A percentile compares a stretch with the other conserved stretches of the same genome.
Evolutionary conservation across 139 green algal genomes (phyloP).

Genomic region (Edaphochlamys debaryana): DNA sequence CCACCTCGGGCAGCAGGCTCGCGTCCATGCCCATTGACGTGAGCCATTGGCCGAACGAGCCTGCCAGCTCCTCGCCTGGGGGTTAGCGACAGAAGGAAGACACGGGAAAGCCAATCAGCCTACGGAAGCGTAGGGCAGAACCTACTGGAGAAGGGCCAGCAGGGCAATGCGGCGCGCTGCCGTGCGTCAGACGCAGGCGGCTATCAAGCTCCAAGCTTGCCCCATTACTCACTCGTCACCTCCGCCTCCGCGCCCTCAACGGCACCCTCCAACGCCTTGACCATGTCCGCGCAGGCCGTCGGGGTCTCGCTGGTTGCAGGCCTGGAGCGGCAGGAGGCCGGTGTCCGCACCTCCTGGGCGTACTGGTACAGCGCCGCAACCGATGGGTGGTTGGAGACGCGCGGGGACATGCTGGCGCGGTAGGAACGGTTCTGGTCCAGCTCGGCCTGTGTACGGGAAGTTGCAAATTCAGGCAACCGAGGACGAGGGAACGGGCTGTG

Average conservation of each 20-base stretch:
- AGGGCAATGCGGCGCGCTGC: too few relatives aligned
- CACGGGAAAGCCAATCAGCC: not conserved
- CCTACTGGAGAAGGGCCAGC: not conserved
- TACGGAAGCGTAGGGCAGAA: not conserved
- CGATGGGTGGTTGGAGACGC: not conserved
- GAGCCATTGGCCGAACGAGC: slow-evolving; percentile 14
- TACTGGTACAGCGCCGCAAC: slow-evolving; percentile 13
- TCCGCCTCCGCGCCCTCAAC: not conserved
- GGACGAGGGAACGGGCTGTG: not conserved
- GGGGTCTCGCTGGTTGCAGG: not conserved
- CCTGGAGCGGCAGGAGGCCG: not conserved
- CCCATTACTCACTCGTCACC: not conserved
- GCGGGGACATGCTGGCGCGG: not conserved
- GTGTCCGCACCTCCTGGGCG: slow-evolving; percentile 2
- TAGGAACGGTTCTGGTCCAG: not conserved
- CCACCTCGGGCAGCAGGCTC: not conserved
- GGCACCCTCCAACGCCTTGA: not conserved
- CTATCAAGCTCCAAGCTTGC: too few relatives aligned
- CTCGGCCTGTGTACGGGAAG: not conserved
- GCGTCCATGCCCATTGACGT: not conserved
- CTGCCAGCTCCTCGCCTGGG: slow-evolving; percentile 3
- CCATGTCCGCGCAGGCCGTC: not conserved
- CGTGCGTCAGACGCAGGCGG: too few relatives aligned
- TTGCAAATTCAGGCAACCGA: too few relatives aligned
- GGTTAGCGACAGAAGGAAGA: not conserved